Percentiles rank a stretch among this genome's conserved stretches.
Conservation (phyloP, 495 filamentous ascomycete genomes). For the Aspergillus nidulans region DNA sequence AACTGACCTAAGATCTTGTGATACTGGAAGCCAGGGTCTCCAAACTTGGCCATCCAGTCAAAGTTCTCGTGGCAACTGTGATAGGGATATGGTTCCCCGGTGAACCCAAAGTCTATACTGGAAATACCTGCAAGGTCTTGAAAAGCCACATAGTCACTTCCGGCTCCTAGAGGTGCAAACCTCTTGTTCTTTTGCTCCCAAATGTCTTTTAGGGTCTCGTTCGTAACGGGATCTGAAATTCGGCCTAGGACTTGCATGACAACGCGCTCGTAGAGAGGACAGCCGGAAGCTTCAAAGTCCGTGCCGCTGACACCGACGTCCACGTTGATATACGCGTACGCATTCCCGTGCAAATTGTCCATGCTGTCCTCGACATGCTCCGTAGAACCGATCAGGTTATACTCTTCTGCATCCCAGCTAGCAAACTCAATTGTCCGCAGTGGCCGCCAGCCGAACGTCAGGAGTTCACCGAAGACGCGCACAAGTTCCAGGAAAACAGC, state of each 20-base stretch:
- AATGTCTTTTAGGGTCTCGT: slow-evolving; percentile 66
- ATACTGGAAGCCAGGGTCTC: slow-evolving; percentile 78
- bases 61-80: slow-evolving; percentile 87
- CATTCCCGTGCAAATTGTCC: slow-evolving; percentile 54
- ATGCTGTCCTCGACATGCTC: slow-evolving; percentile 80
- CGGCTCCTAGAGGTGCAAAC: slow-evolving; percentile 65
- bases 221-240: slow-evolving; percentile 64
- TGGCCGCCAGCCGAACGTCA: slow-evolving; percentile 78
- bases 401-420: slow-evolving; percentile 91
- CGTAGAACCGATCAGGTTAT: slow-evolving; percentile 91
- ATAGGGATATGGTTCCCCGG: slow-evolving; percentile 63
- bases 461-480: slow-evolving; percentile 72
- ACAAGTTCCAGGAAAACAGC: slow-evolving; percentile 87
- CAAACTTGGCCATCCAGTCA: slow-evolving; percentile 74
- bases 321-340: slow-evolving; percentile 85
- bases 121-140: slow-evolving; percentile 91
- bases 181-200: slow-evolving; percentile 66
- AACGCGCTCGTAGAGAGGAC: slow-evolving; percentile 69
- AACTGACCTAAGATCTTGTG: slow-evolving; percentile 77
- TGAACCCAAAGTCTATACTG: slow-evolving; percentile 81
- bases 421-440: slow-evolving; percentile 89
- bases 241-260: slow-evolving; percentile 69
- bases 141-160: slow-evolving; percentile 88
- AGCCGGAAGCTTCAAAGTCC: slow-evolving; percentile 69
- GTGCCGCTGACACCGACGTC: slow-evolving; percentile 76